Evolutionary conservation across 225 moss, liverwort and hornwort genomes (phyloP), one percentile per base, ranked within the genome.

Genomic region (Thuidium tamariscinum): DNA sequence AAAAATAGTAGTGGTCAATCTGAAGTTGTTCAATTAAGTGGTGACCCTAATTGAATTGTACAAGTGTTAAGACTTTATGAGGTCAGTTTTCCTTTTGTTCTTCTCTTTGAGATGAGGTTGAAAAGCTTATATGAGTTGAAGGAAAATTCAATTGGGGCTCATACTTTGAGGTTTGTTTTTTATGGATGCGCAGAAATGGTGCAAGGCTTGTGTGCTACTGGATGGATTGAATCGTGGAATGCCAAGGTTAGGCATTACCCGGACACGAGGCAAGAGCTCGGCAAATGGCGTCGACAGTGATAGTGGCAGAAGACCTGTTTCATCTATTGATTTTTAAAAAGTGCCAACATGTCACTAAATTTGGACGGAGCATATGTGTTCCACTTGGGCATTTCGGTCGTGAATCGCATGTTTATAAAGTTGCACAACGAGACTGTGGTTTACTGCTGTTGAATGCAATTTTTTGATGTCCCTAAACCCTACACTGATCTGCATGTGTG

Each of bases 121-220:
- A 3, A 22, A 61, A n/a, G 25, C 20, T 21, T 27, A 16, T 37
- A 11, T 52, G 52, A 37, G 8, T 80, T 34, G 32, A 46, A 60
- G 60, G n/a, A 22, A 1, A 59, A 44, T 27, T 51, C 8, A 1
- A 3, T 70, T 48, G 56, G 57, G 51, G 64, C 84, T 77, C 52
- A 66, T 61, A 74, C 54, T 30, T 63, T 65, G 16, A 25, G 15
- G 16, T n/a, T n/a, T n/a, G 1, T 34, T 39, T 83, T 37, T 32
- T 18, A 9, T 82, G 51, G 23, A 27, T 83, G 49, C 81, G 90
- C 94, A 98, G 98, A 97, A 94, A 90, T 95, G 93, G 91, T 98
- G 98, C 88, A 98, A 98, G 90, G 98, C 98, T 22, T 99, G 98
- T 89, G 97, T 97, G 85, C 92, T 97, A 21, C 90, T 99, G 18